A percentile compares a stretch with the other conserved stretches of the same genome.
These are phyloP conservation scores for Termitomyces sp. DNA, from an alignment of 768 basidiomycete genomes.

Conservation along the genomic window DNA sequence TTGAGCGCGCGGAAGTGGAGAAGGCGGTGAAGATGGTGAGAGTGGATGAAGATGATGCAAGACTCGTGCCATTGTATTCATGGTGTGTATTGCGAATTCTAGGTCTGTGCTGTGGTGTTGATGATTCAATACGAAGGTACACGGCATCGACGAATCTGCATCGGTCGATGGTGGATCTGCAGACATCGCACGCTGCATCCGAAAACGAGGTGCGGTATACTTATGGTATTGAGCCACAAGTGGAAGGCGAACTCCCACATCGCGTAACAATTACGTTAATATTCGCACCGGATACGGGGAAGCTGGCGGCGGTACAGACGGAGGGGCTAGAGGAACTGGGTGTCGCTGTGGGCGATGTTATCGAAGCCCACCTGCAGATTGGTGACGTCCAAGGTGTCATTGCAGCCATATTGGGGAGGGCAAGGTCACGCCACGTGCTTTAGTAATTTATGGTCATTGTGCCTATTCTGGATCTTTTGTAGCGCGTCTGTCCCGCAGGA, in stretches of 20 bases:
- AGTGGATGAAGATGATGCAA: constrained; percentile 60
- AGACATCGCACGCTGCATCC: constrained; percentile 55
- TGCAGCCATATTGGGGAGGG: constrained; percentile 54
- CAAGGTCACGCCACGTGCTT: constrained; percentile 20
- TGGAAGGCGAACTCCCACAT: constrained; percentile 23
- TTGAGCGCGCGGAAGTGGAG: constrained; percentile 67
- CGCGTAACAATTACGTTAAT: constrained; percentile 54
- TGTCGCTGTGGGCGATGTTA: constrained; percentile 53
- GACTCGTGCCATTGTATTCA: constrained; percentile 63
- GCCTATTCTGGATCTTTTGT: background rate
- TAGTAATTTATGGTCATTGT: background rate
- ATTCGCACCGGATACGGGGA: constrained; percentile 68
- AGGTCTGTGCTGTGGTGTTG: background rate
- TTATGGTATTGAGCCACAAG: constrained; percentile 43
- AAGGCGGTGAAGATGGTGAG: constrained; percentile 57
- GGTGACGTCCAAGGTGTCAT: constrained; percentile 67
- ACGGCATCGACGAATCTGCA: constrained; percentile 67
- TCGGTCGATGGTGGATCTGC: constrained; percentile 55
- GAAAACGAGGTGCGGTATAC: constrained; percentile 77
- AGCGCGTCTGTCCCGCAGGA: background rate
- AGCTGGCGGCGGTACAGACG: constrained; percentile 58
- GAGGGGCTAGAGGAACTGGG: constrained; percentile 48
- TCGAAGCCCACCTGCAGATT: constrained; percentile 59
- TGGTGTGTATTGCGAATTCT: constrained; percentile 44
- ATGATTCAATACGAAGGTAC: constrained; percentile 46